phyloP scores from a whole-genome alignment of 2,329 filamentous ascomycete genomes.

The Monilinia fructigena region DNA sequence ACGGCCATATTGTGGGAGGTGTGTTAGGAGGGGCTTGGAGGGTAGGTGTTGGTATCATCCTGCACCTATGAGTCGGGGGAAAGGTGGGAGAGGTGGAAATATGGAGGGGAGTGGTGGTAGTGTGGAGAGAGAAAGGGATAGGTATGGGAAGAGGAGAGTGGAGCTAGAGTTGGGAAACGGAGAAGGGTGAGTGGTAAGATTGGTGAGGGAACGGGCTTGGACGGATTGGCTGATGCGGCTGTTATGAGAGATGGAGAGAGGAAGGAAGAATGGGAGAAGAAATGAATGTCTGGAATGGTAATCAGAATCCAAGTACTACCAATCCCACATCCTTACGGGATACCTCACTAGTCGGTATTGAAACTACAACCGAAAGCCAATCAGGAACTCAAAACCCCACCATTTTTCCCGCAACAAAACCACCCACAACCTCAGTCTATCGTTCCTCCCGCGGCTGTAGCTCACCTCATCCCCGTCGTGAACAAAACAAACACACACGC shows the following conservation, averaged over 20 bases:
- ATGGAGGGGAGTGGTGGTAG: not conserved
- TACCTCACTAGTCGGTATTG: not conserved
- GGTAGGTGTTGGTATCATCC: too few relatives aligned
- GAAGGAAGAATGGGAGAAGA: not conserved
- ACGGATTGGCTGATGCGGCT: not conserved
- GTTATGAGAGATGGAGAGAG: not conserved
- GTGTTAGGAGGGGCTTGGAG: too few relatives aligned
- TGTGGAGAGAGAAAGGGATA: not conserved
- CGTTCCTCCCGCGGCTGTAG: conserved; percentile 5
- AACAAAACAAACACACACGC: not conserved
- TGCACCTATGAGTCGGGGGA: too few relatives aligned
- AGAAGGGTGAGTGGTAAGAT: not conserved
- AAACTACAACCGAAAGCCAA: not conserved
- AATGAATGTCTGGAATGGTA: conserved; percentile 14
- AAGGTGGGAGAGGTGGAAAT: too few relatives aligned
- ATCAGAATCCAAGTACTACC: too few relatives aligned
- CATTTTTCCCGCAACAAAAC: not conserved
- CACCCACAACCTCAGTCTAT: not conserved
- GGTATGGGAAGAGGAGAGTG: too few relatives aligned
- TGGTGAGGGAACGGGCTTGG: not conserved
- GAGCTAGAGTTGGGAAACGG: not conserved
- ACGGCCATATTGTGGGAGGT: too few relatives aligned
- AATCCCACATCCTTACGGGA: not conserved
- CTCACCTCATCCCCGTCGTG: not conserved
- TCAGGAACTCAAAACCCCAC: not conserved